Evolutionary conservation across 495 filamentous ascomycete species (phyloP).

Genomic region (Penicillium egyptiacum): DNA sequence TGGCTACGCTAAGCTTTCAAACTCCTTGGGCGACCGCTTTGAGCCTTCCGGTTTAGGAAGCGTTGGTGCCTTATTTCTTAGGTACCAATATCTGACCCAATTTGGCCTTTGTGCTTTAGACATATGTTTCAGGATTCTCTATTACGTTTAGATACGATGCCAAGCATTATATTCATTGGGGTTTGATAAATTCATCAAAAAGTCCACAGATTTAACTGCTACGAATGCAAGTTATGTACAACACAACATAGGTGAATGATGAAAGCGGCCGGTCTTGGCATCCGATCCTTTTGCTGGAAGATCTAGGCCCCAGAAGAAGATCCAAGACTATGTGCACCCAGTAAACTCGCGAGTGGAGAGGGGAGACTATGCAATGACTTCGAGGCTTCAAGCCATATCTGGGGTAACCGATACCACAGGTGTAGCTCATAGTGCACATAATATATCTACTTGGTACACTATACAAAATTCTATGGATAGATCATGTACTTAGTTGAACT

Average conservation of each 20-base stretch:
- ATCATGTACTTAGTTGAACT: constrained; percentile 17
- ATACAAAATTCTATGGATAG: not conserved
- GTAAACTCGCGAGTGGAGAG: not conserved
- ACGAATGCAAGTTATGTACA: not conserved
- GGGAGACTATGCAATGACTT: not conserved
- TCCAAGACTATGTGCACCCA: not conserved
- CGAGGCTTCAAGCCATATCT: not conserved
- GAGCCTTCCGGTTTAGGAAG: not conserved
- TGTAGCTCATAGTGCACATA: not conserved
- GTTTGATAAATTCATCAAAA: not conserved
- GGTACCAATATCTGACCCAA: not conserved
- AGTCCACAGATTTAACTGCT: not conserved
- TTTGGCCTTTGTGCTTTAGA: too few relatives aligned
- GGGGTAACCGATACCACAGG: not conserved
- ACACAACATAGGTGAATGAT: too few relatives aligned
- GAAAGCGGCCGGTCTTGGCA: not conserved
- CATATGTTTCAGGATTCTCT: too few relatives aligned
- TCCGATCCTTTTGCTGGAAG: not conserved
- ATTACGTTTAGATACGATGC: too few relatives aligned
- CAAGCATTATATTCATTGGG: too few relatives aligned
- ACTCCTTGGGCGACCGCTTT: not conserved
- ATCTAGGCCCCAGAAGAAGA: not conserved
- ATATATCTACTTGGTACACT: not conserved
- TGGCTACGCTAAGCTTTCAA: not conserved
- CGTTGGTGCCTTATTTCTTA: not conserved